Conservation (phyloP, 495 filamentous ascomycete species). For the Tricharina praecox region DNA sequence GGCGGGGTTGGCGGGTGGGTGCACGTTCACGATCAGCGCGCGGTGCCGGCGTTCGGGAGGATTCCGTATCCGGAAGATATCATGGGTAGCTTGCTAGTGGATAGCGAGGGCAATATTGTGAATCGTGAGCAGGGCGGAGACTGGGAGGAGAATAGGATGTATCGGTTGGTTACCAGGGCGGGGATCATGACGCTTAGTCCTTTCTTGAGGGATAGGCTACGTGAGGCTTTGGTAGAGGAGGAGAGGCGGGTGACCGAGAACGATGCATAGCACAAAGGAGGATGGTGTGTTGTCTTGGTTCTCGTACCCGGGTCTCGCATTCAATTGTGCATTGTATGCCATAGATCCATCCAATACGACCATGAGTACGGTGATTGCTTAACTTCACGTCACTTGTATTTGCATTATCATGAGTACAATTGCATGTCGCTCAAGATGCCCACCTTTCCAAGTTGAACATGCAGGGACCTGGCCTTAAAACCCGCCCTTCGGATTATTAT, state of each 20-base stretch:
- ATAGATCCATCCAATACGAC: no score
- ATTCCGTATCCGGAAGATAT: constrained; percentile 90
- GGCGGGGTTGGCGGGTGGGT: constrained; percentile 73
- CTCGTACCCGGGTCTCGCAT: no score
- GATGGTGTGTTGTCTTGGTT: no score
- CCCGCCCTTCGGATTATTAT: no score
- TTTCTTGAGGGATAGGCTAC: constrained; percentile 39
- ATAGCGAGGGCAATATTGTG: constrained; percentile 51
- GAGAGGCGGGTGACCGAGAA: constrained; percentile 23
- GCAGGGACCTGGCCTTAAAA: no score
- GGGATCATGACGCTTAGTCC: constrained; percentile 41
- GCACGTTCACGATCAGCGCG: constrained; percentile 67
- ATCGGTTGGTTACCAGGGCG: constrained; percentile 50
- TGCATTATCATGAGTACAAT: no score
- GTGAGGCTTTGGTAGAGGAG: constrained; percentile 34
- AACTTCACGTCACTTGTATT: no score
- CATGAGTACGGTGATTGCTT: no score
- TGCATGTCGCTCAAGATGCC: no score
- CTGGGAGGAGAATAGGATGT: constrained; percentile 49
- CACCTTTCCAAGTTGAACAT: no score
- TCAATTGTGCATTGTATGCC: no score
- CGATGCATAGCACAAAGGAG: no score
- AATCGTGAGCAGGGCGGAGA: constrained; percentile 35
- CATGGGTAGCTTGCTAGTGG: constrained; percentile 77
- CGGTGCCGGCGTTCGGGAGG: constrained; percentile 75